A percentile compares a stretch with the other conserved stretches of the same genome.
phyloP scores from a whole-genome alignment of 2,329 filamentous ascomycete species.

The Neophaeococcomyces mojaviensis region DNA sequence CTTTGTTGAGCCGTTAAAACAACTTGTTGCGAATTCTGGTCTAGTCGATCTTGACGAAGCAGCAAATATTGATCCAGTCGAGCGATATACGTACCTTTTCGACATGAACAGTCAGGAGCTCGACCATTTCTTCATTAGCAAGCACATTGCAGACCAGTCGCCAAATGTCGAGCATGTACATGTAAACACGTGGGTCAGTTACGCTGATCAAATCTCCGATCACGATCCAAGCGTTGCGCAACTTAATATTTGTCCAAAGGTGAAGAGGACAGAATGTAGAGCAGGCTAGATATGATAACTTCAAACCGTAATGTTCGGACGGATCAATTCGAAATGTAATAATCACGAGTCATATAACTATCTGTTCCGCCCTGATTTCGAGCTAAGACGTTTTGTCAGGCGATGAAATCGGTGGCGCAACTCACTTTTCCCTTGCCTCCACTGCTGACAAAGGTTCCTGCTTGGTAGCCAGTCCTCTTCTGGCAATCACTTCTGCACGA shows the following conservation, averaged over 20 bases:
- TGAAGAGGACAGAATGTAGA: too few relatives aligned
- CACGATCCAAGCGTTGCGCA: slow-evolving; percentile 57
- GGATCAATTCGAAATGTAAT: too few relatives aligned
- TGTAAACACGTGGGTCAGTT: slow-evolving; percentile 60
- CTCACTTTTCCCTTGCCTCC: too few relatives aligned
- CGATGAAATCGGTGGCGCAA: too few relatives aligned
- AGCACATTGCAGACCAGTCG: slow-evolving; percentile 37
- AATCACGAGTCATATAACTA: too few relatives aligned
- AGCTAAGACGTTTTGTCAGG: too few relatives aligned
- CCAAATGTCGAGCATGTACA: slow-evolving; percentile 56
- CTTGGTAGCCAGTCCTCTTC: too few relatives aligned
- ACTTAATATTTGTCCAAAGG: slow-evolving; percentile 7
- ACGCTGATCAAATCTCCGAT: slow-evolving; percentile 53
- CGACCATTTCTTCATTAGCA: slow-evolving; percentile 62
- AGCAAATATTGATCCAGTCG: slow-evolving; percentile 42
- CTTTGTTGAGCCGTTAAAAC: slow-evolving; percentile 52
- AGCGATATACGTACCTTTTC: slow-evolving; percentile 65
- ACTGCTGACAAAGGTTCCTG: too few relatives aligned
- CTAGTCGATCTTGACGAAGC: slow-evolving; percentile 58
- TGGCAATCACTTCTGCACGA: too few relatives aligned
- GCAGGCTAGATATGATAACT: too few relatives aligned
- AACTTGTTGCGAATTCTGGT: slow-evolving; percentile 47
- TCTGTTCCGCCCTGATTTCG: too few relatives aligned
- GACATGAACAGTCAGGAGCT: slow-evolving; percentile 63
- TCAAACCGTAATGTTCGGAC: too few relatives aligned